A percentile compares a stretch with the other conserved stretches of the same genome.
These are phyloP conservation scores for Plasmodium sp. DNA, from an alignment of 169 alveolate genomes.

Conservation along the genomic window DNA sequence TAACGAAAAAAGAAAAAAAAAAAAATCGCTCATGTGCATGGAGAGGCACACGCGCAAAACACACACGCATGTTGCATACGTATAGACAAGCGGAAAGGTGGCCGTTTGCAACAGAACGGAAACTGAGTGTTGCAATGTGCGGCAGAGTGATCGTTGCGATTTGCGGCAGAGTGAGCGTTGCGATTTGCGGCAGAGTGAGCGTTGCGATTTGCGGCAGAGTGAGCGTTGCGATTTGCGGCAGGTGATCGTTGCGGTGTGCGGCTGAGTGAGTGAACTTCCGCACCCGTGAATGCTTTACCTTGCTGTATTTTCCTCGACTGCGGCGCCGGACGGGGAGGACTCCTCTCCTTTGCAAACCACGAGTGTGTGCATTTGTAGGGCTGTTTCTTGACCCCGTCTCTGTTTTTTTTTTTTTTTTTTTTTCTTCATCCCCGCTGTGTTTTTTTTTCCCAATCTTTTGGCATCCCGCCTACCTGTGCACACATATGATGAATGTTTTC, in stretches of 20 bases:
- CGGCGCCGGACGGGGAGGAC: not conserved
- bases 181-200: not conserved
- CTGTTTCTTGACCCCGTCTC: not conserved
- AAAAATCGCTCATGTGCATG: not conserved
- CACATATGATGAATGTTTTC: constrained; percentile 13
- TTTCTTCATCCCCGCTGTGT: not conserved
- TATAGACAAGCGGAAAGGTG: not conserved
- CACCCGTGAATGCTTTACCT: not conserved
- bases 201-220: not conserved
- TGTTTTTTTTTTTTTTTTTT: not conserved
- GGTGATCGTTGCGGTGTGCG: not conserved
- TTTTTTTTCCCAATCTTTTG: not conserved
- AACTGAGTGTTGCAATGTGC: not conserved
- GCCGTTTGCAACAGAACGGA: not conserved
- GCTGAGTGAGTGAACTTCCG: not conserved
- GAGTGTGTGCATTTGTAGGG: not conserved
- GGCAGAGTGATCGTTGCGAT: not conserved
- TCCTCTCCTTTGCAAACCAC: not conserved
- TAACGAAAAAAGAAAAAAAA: not conserved
- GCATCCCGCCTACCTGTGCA: not conserved
- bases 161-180: not conserved
- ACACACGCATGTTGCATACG: not conserved
- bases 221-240: not conserved
- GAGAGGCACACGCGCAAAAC: not conserved
- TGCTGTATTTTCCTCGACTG: not conserved